phyloP scores from a whole-genome alignment of 305 asterid species.

The Fraxinus nigra region DNA sequence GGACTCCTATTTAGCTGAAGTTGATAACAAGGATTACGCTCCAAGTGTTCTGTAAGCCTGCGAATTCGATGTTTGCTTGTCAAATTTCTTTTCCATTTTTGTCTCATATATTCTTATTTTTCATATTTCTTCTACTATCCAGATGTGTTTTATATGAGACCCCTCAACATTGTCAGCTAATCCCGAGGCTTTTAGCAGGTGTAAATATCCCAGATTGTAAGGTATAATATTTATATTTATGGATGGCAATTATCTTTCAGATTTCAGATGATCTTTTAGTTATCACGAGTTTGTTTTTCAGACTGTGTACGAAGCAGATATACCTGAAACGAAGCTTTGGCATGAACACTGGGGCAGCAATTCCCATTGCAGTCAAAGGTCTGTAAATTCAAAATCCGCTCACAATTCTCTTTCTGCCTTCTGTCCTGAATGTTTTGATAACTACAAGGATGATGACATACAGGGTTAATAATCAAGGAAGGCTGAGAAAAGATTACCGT shows the following conservation, averaged over 20 bases:
- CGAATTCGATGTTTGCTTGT: background rate
- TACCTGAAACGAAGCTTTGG: conserved; percentile 38
- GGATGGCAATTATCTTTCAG: background rate
- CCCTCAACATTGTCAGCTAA: background rate
- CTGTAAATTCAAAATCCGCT: background rate
- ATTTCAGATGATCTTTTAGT: background rate
- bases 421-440: background rate
- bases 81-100: background rate
- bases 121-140: background rate
- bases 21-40: background rate
- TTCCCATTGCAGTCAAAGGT: background rate
- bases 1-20: conserved; percentile 11
- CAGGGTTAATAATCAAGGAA: conserved; percentile 23
- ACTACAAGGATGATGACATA: background rate
- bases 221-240: conserved; percentile 2
- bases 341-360: conserved; percentile 28
- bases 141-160: conserved; percentile 35
- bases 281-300: conserved; percentile 21
- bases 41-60: conserved; percentile 30
- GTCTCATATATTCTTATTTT: background rate
- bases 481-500: background rate
- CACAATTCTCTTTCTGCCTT: background rate
- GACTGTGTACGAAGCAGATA: conserved; percentile 25
- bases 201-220: conserved; percentile 18
- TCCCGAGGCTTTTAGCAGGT: conserved; percentile 35